These are phyloP conservation scores for Stygiomarasmius scandens DNA, from an alignment of 1,284 basidiomycete genomes.

Conservation along the genomic window DNA sequence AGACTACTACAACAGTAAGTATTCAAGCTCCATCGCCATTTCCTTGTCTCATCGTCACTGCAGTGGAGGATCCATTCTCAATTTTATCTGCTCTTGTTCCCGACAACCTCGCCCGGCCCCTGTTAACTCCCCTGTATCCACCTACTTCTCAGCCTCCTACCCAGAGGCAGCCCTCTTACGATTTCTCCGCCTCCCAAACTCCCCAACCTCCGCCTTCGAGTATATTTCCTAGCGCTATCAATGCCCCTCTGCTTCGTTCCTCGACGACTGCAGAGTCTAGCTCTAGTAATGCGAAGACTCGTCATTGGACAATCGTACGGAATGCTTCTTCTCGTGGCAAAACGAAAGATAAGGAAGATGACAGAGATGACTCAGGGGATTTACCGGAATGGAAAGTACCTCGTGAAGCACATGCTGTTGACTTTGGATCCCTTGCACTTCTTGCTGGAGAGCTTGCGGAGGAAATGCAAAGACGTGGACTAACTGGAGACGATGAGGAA, in stretches of 20 bases:
- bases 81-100: slow-evolving; percentile 64
- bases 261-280: slow-evolving; percentile 7
- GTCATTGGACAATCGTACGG: slow-evolving; percentile 46
- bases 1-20: slow-evolving; percentile 69
- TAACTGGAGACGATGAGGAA: slow-evolving; percentile 35
- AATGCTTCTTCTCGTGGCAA: slow-evolving; percentile 46
- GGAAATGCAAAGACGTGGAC: slow-evolving; percentile 44
- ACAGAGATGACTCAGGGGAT: slow-evolving; percentile 32
- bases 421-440: slow-evolving; percentile 63
- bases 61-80: slow-evolving; percentile 80
- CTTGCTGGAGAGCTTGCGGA: slow-evolving; percentile 50
- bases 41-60: slow-evolving; percentile 16
- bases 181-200: slow-evolving; percentile 20
- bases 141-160: slow-evolving; percentile 22
- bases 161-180: slow-evolving; percentile 20
- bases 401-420: slow-evolving; percentile 53
- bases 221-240: slow-evolving; percentile 28
- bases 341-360: slow-evolving; percentile 57
- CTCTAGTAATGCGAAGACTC: slow-evolving; percentile 29
- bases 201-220: slow-evolving; percentile 25
- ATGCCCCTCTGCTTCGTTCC: slow-evolving; percentile 25
- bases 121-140: slow-evolving; percentile 58
- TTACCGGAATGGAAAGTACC: slow-evolving; percentile 46
- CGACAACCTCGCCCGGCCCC: slow-evolving; percentile 54
- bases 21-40: slow-evolving; percentile 9